Conservation (phyloP, 495 filamentous ascomycete genomes). For the Talaromyces wortmannii region DNA sequence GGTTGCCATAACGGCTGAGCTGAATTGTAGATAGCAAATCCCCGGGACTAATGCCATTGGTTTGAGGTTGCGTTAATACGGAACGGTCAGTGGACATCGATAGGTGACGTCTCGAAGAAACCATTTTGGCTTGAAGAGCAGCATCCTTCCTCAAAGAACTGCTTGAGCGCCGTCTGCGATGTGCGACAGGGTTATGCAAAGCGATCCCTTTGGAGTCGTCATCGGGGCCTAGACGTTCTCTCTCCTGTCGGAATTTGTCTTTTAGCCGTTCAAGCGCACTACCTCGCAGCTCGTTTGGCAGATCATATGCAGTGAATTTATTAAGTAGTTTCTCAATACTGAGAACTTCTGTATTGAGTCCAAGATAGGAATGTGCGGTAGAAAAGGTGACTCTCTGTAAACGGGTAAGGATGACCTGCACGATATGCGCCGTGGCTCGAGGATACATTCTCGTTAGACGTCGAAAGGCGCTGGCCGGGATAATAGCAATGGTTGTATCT, state of each 20-base stretch:
- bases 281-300: slow-evolving; percentile 88
- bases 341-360: slow-evolving; percentile 82
- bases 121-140: slow-evolving; percentile 56
- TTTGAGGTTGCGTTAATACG: slow-evolving; percentile 16
- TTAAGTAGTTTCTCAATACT: slow-evolving; percentile 88
- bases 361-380: slow-evolving; percentile 89
- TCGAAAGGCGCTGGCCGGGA: slow-evolving; percentile 91
- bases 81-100: slow-evolving; percentile 6
- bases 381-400: slow-evolving; percentile 92
- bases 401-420: slow-evolving; percentile 91
- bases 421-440: slow-evolving; percentile 92
- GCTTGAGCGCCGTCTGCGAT: slow-evolving; percentile 63
- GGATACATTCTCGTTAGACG: slow-evolving; percentile 93
- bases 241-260: slow-evolving; percentile 83
- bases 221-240: slow-evolving; percentile 75
- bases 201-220: slow-evolving; percentile 92
- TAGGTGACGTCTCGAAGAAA: slow-evolving; percentile 15
- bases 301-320: slow-evolving; percentile 81
- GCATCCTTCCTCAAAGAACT: slow-evolving; percentile 76
- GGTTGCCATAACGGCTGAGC: slow-evolving; percentile 52
- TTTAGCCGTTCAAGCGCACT: slow-evolving; percentile 79
- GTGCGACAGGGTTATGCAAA: slow-evolving; percentile 72
- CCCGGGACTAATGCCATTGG: slow-evolving; percentile 53
- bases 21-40: slow-evolving; percentile 79
- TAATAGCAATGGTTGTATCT: slow-evolving; percentile 97